Base-by-base conservation (phyloP, 176 grass and related monocot species). In the Secale cereale region DNA sequence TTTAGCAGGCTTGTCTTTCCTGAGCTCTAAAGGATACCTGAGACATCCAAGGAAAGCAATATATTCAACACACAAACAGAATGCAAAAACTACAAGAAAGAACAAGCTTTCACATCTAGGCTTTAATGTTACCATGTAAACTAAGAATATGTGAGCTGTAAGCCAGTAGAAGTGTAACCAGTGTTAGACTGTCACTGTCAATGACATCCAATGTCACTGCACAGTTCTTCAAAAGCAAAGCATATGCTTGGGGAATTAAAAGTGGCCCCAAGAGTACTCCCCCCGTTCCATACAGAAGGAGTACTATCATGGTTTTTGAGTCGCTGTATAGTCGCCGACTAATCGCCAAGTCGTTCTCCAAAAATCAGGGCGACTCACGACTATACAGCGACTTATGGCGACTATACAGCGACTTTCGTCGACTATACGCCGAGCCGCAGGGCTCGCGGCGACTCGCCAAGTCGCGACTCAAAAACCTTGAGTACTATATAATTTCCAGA, bases 11-110 rank as follows among this genome's bases (percentile, higher is more conserved):
- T 98, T 98, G 68, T 93, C 96, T 89, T 95, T 98, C 78, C 96
- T 86, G 57, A 98, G 89, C 89, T 98, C 96, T 78, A 98, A 81
- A 13, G 96, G 96, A 75, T 98, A 98, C 95, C 95, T 98, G 87
- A 80, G 78, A 84, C 60, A 91, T 72, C 32, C 52, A 94, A 86
- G 70, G 67, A 88, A 87, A 88, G 75, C 10, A 80, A 68, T 56
- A 35, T 31, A 78, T 40, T 89, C 10, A 63, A 52, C 54, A 82
- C 52, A 78, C n/a, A 70, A 71, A 82, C n/a, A 50, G 2, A 77
- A 77, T n/a, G 60, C 31, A 77, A 30, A 76, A 54, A 62, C n/a
- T 25, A 70, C 36, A 48, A 70, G 22, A 80, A 80, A 73, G 23
- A 25, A 78, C 39, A 69, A 54, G 22, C 28, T 86, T 78, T 79